Evolutionary conservation across 1,284 basidiomycete species (phyloP).

Genomic region (Tremellales sp.): DNA sequence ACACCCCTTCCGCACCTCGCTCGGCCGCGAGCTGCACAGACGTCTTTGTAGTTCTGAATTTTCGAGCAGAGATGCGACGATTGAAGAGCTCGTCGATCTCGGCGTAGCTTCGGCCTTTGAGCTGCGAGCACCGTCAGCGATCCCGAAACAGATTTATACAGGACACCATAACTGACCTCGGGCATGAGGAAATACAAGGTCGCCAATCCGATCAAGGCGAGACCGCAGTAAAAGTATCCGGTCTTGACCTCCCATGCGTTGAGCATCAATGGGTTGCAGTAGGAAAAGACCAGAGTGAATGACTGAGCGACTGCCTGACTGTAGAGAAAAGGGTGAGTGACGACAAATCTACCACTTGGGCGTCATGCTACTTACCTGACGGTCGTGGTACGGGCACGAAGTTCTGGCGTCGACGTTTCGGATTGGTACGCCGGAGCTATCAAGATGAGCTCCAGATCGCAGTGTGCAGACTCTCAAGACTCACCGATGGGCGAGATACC

Average conservation of each 20-base stretch:
- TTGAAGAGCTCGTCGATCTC: conserved; percentile 22
- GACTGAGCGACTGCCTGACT: not conserved
- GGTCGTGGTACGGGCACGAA: conserved; percentile 13
- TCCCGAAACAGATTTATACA: no score
- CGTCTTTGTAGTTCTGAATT: conserved; percentile 6
- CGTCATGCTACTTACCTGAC: not conserved
- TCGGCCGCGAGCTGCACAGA: not conserved
- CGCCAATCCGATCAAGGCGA: conserved; percentile 10
- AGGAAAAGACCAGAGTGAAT: conserved; percentile 17
- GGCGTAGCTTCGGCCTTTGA: conserved; percentile 5
- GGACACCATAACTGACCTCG: no score
- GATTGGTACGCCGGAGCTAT: no score
- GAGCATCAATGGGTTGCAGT: conserved; percentile 24
- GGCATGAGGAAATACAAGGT: conserved; percentile 24
- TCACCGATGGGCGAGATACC: not conserved
- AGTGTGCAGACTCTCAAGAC: no score
- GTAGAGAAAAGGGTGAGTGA: no score
- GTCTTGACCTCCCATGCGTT: conserved; percentile 14
- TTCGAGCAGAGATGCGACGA: conserved; percentile 5
- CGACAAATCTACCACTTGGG: no score
- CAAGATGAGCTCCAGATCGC: no score
- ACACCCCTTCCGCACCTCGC: no score
- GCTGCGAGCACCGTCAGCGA: no score
- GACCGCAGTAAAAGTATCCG: conserved; percentile 16
- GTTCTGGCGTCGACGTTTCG: conserved; percentile 11